These are phyloP conservation scores for Eremochloa ophiuroides DNA, from an alignment of 176 grass and related monocot genomes.

Conservation along the genomic window DNA sequence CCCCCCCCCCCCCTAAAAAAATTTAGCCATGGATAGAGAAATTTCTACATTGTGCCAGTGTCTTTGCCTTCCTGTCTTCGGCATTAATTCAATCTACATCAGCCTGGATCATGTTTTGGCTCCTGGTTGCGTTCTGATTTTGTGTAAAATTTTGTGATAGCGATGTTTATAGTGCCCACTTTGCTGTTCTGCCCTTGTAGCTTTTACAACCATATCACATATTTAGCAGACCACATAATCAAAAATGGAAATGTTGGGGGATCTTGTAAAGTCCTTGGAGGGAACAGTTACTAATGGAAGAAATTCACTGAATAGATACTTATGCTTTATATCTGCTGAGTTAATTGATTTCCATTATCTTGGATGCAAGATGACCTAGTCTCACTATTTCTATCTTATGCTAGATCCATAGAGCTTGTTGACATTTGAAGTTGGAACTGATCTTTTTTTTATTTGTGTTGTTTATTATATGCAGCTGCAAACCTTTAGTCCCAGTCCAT, in stretches of 20 bases:
- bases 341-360: not conserved
- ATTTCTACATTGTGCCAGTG: too few species aligned
- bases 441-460: not conserved
- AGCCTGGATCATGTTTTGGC: slow-evolving; percentile 87
- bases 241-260: slow-evolving; percentile 17
- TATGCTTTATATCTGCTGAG: not conserved
- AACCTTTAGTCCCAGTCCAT: slow-evolving; percentile 93
- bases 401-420: not conserved
- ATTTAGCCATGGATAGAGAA: too few species aligned
- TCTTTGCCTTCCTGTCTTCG: slow-evolving; percentile 90
- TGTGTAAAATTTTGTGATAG: slow-evolving; percentile 24
- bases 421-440: slow-evolving; percentile 12
- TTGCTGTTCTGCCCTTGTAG: slow-evolving; percentile 9
- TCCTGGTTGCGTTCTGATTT: slow-evolving; percentile 57
- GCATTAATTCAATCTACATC: slow-evolving; percentile 61
- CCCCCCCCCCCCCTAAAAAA: too few species aligned
- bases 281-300: slow-evolving; percentile 17
- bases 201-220: slow-evolving; percentile 1
- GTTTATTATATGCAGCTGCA: slow-evolving; percentile 70
- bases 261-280: slow-evolving; percentile 21
- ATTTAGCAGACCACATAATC: slow-evolving; percentile 11
- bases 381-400: not conserved
- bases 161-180: slow-evolving; percentile 42
- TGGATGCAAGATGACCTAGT: not conserved
- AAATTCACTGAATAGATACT: slow-evolving; percentile 6